Conservation (phyloP, 2,329 filamentous ascomycete genomes). For the Aureobasidium sp. region DNA sequence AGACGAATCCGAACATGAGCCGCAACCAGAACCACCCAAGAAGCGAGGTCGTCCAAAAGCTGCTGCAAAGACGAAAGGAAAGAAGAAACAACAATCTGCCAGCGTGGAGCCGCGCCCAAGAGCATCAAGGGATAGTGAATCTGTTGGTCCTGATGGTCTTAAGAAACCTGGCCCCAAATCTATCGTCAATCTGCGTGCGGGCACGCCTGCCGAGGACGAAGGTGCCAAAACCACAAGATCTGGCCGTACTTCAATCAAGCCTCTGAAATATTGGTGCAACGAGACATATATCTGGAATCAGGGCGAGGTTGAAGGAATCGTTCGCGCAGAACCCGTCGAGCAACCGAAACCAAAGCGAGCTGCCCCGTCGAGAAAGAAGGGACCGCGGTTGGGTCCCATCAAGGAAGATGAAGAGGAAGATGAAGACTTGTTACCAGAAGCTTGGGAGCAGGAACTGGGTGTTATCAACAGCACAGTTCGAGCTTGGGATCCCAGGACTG, state of each 20-base stretch:
- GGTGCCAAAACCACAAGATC: conserved; percentile 62
- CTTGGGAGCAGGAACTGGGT: conserved; percentile 65
- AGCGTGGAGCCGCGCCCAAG: conserved; percentile 6
- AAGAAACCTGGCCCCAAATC: conserved; percentile 15
- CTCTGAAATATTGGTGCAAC: conserved; percentile 79
- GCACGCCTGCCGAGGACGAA: conserved; percentile 38
- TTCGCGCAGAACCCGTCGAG: conserved; percentile 61
- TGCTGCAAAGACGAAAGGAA: background rate
- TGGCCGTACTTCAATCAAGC: conserved; percentile 69
- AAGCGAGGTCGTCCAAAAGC: conserved; percentile 8
- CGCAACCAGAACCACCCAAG: conserved; percentile 6
- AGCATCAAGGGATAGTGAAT: conserved; percentile 4
- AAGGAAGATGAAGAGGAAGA: conserved; percentile 39
- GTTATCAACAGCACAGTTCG: conserved; percentile 57
- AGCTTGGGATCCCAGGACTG: conserved; percentile 40
- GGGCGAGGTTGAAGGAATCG: conserved; percentile 67
- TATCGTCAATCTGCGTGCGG: conserved; percentile 25
- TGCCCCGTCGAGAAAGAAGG: conserved; percentile 28
- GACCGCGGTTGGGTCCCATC: conserved; percentile 22
- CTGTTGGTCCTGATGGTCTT: conserved; percentile 22
- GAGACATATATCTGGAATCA: conserved; percentile 66
- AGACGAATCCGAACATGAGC: conserved; percentile 6
- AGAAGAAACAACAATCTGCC: conserved; percentile 2
- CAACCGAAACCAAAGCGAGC: conserved; percentile 22
- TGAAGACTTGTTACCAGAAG: conserved; percentile 51